Base-by-base conservation (phyloP, 805 yeast genomes). In the Scheffersomyces spartinae region DNA sequence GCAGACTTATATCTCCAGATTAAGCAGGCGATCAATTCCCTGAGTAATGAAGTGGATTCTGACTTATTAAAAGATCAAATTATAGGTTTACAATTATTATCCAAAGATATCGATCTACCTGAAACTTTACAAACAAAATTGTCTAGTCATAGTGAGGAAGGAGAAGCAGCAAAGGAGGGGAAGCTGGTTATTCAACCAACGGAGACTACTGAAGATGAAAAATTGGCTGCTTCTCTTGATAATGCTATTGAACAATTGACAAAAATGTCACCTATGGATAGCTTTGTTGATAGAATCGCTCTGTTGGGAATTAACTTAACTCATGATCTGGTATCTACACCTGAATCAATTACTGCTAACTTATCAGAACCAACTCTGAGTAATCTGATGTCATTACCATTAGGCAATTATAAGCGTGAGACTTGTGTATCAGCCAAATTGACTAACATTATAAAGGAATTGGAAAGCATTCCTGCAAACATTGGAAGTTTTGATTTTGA, bases 401-500 rank as follows among this genome's bases (percentile, higher is more conserved):
- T n/a, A 34, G 23, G 26, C 31, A 55, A 57, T 21, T 45, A 52
- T 17, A 50, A 56, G 26, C 54, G 66, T 5, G 91, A 81, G 47
- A 59, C 59, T 21, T 48, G 62, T 6, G 61, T 79, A 8, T 50
- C 68, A 4, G 48, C 62, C 13, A 73, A 72, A 32, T 66, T 80
- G 11, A 59, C 69, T 5, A 61, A 62, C 25, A 63, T 88, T 46
- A 54, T 79, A 9, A 45, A 53, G 14, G 78, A 75, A 35, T 50
- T 81, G 32, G 85, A 78, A 44, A 60, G 50, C 26, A 40, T 80
- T 9, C 91, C 93, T 2, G 69, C 80, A 3, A 78, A 75, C 38
- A 40, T 81, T 26, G 88, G 86, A 14, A 62, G 82, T 3, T 72
- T 63, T 24, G 67, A 68, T 32, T 40, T 53, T 1, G 28, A 45